phyloP scores from a whole-genome alignment of 2,329 filamentous ascomycete species.

The Aspergillus bombycis region DNA sequence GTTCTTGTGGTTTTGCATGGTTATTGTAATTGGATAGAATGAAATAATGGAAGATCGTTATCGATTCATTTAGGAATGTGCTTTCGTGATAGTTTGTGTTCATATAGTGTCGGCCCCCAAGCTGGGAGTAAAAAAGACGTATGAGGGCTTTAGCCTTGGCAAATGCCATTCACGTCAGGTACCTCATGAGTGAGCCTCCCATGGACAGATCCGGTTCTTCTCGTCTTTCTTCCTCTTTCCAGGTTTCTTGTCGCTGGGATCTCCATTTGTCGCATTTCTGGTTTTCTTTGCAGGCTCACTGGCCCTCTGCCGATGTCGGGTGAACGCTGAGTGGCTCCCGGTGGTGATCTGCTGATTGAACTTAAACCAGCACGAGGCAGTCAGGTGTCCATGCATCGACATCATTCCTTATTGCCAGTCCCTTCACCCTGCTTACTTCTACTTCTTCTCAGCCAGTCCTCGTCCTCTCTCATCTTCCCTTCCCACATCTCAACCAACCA shows the following conservation, averaged over 20 bases:
- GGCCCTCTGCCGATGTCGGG: conserved; percentile 3
- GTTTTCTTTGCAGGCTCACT: neutral
- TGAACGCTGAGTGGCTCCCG: neutral
- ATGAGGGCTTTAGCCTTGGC: neutral
- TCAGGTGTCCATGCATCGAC: neutral
- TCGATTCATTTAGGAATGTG: neutral
- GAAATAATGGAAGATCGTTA: conserved; percentile 4
- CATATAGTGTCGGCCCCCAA: neutral
- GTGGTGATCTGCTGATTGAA: conserved; percentile 5
- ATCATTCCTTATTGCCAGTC: neutral
- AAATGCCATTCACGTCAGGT: neutral
- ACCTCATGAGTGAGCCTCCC: neutral
- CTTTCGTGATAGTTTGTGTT: neutral
- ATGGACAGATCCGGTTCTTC: neutral
- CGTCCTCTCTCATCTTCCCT: neutral
- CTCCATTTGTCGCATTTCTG: neutral
- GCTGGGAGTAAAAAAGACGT: neutral
- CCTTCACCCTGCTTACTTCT: conserved; percentile 6
- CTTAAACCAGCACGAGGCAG: neutral
- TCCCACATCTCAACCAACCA: conserved; percentile 8
- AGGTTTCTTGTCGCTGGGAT: neutral
- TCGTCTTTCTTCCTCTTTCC: neutral
- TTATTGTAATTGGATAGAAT: conserved; percentile 7
- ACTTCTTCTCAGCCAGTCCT: conserved; percentile 9
- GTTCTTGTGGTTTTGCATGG: conserved; percentile 18